These are phyloP conservation scores for Penicillium nucicola DNA, from an alignment of 495 filamentous ascomycete species.

Conservation along the genomic window DNA sequence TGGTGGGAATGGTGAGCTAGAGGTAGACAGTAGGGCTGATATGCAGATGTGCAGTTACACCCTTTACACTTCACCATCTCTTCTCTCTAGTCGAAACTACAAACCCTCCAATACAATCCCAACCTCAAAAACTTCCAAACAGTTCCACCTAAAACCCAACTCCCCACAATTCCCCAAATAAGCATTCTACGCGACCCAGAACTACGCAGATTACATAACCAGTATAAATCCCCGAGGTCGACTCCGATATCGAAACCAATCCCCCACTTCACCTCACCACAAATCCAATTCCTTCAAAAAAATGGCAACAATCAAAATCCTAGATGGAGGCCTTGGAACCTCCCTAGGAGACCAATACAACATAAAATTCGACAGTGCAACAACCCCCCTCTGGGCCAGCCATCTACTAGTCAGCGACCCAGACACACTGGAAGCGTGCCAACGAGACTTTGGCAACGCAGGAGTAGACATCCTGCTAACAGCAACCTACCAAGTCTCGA, in stretches of 20 bases:
- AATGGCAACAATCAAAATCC: constrained; percentile 41
- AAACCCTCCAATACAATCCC: no score
- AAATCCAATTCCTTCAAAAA: background rate
- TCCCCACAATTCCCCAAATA: no score
- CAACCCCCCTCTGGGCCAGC: constrained; percentile 63
- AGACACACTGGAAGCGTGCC: constrained; percentile 47
- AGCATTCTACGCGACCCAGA: no score
- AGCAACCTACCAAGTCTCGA: constrained; percentile 62
- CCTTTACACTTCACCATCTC: no score
- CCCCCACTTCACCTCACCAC: constrained; percentile 4
- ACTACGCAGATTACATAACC: no score
- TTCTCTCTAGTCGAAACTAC: no score
- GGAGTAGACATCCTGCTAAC: constrained; percentile 60
- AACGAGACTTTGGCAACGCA: constrained; percentile 49
- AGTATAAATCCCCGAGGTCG: no score
- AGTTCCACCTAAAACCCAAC: no score
- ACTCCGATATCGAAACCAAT: background rate
- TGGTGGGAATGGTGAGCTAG: background rate
- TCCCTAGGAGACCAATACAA: constrained; percentile 56
- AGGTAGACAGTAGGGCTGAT: constrained; percentile 18
- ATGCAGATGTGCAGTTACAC: no score
- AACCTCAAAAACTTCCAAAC: no score
- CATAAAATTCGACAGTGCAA: constrained; percentile 39
- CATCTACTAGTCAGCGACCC: constrained; percentile 54
- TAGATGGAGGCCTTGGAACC: constrained; percentile 67